Conservation (phyloP, 1,284 basidiomycete genomes). For the Tylopilus sp. region DNA sequence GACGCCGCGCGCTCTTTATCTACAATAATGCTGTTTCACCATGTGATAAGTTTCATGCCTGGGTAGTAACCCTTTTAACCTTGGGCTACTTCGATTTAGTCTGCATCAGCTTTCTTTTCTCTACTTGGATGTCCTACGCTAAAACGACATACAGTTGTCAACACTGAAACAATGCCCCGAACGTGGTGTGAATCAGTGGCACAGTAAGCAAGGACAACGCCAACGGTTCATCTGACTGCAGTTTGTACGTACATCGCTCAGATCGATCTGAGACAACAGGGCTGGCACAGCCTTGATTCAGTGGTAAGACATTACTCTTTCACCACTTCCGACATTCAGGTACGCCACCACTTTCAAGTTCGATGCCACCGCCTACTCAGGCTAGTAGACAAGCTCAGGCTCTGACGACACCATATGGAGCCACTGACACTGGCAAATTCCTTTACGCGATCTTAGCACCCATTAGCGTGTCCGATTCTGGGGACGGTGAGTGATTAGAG, state of each 20-base stretch:
- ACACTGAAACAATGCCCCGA: background rate
- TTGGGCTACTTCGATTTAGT: slow-evolving; percentile 8
- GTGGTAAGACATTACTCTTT: slow-evolving; percentile 1
- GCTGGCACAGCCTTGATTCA: background rate
- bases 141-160: background rate
- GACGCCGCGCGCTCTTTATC: background rate
- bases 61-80: background rate
- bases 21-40: slow-evolving; percentile 1
- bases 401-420: background rate
- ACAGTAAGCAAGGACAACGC: too few species aligned
- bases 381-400: background rate
- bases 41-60: background rate
- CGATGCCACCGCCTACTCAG: background rate
- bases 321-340: background rate
- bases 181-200: background rate
- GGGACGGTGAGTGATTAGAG: background rate
- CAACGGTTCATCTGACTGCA: too few species aligned
- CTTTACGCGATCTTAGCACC: background rate
- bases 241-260: background rate
- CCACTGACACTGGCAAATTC: background rate
- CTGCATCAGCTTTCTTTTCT: slow-evolving; percentile 10
- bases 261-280: slow-evolving; percentile 10
- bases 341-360: background rate
- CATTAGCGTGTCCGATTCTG: too few species aligned
- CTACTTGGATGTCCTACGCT: background rate